Conservation (phyloP, 768 basidiomycete genomes). For the Amanita exitialis region DNA sequence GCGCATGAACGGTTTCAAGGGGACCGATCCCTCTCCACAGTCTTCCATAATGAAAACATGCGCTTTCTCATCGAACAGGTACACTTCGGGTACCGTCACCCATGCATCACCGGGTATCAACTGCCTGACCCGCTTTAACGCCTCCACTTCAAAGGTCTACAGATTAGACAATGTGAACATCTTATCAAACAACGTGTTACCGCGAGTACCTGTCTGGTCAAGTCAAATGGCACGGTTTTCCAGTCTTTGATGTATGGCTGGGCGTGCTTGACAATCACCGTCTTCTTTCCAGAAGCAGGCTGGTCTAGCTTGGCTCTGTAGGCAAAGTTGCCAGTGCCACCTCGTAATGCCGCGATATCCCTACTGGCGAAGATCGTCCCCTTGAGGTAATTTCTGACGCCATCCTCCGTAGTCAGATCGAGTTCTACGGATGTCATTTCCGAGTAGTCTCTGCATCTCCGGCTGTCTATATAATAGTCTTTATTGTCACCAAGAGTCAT, state of each 20-base stretch:
- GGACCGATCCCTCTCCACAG: conserved; percentile 28
- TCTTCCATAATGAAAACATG: conserved; percentile 58
- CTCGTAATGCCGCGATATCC: conserved; percentile 29
- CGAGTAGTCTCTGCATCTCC: neutral
- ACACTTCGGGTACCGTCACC: conserved; percentile 38
- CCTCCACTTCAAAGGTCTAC: conserved; percentile 34
- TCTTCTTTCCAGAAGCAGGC: conserved; percentile 30
- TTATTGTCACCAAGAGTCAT: neutral
- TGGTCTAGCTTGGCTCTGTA: conserved; percentile 38
- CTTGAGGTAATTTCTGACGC: conserved; percentile 32
- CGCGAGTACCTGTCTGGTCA: conserved; percentile 42
- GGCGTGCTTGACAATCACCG: conserved; percentile 51
- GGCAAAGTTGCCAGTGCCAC: conserved; percentile 47
- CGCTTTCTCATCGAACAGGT: conserved; percentile 36
- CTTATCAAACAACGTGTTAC: neutral
- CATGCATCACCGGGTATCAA: conserved; percentile 25
- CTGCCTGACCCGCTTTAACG: conserved; percentile 32
- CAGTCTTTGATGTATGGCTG: conserved; percentile 28
- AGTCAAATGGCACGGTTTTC: conserved; percentile 15
- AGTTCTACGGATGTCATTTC: neutral
- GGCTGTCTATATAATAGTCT: neutral
- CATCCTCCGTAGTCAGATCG: conserved; percentile 24
- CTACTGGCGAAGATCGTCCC: conserved; percentile 37
- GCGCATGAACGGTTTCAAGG: conserved; percentile 31
- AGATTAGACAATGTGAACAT: neutral